Conservation (phyloP, 768 basidiomycete species). For the Suillus americanus region DNA sequence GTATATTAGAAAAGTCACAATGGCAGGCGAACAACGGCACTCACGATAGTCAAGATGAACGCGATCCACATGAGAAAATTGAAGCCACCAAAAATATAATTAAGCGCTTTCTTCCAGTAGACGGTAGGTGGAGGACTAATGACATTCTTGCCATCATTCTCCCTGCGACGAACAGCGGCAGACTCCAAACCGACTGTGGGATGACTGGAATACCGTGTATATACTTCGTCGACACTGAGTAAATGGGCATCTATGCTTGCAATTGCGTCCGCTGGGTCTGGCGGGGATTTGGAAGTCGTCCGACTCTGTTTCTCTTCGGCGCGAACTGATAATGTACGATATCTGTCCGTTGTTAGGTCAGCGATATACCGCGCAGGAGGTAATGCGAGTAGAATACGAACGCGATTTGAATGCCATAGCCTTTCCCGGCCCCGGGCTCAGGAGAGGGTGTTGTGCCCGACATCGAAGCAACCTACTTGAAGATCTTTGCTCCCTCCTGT, state of each 20-base stretch:
- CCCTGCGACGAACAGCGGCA: constrained; percentile 46
- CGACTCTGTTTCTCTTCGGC: constrained; percentile 20
- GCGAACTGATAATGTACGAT: constrained; percentile 39
- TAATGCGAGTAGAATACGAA: not conserved
- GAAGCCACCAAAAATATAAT: constrained; percentile 48
- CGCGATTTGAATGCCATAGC: constrained; percentile 5
- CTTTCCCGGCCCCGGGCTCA: not conserved
- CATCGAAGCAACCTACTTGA: not conserved
- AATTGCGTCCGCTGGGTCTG: constrained; percentile 32
- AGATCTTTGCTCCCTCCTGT: not conserved
- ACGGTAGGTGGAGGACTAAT: constrained; percentile 50
- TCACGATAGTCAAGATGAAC: constrained; percentile 26
- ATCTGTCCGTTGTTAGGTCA: constrained; percentile 12
- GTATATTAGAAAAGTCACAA: constrained; percentile 19
- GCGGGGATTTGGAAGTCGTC: not conserved
- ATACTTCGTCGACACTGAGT: constrained; percentile 38
- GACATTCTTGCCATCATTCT: constrained; percentile 47
- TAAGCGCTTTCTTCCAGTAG: constrained; percentile 42
- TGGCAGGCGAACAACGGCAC: constrained; percentile 54
- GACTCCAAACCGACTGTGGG: constrained; percentile 47
- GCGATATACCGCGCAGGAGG: not conserved
- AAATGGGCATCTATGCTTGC: constrained; percentile 43
- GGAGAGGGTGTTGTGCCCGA: not conserved
- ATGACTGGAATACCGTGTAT: constrained; percentile 44
- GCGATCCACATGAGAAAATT: not conserved